Evolutionary conservation across 768 basidiomycete genomes (phyloP), one percentile per base, ranked within the genome.

Genomic region (Pholiota conissans): DNA sequence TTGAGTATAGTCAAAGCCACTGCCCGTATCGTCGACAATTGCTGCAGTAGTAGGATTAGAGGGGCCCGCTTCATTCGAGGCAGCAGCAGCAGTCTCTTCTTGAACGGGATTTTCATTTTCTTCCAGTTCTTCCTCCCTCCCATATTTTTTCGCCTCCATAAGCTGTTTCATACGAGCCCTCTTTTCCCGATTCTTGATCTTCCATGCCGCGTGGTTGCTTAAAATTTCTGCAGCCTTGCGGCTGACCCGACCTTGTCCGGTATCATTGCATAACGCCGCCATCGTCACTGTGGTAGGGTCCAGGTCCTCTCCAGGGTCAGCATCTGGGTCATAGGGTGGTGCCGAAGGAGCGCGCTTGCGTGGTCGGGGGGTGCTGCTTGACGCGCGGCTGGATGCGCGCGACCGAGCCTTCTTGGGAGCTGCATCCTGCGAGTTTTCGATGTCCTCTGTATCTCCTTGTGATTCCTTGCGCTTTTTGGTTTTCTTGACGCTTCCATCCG

Each of bases 251-350:
- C 92, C 92, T 61, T 85, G 84, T 9, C 91, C 91, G 0, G 80
- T 87, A 65, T 94, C 92, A 29, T 77, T 81, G 68, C 92, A 93
- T 4, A 93, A 76, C 0, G 84, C 71, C 14, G 90, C 89, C 91
- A 93, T 93, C 5, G 90, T 92, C n/a, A 90, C 75, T 7, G 82
- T 75, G 0, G 90, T 92, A n/a, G 91, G 91, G 62, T 93, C 91
- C 47, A 93, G 73, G 30, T 89, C 86, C 65, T 90, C 89, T 20
- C 90, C 90, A 4, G 88, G 86, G 66, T 84, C 82, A 0, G 83
- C 84, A 52, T 79, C 75, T 24, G 79, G 74, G 66, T 86, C 84
- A 59, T 83, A 87, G 0, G 75, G 78, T 14, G 85, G 84, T 6
- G 81, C 73, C 7, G 83, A 80, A 2, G 81, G 79, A 34, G 74